A percentile compares a stretch with the other conserved stretches of the same genome.
These are phyloP conservation scores for Suillus luteus DNA, from an alignment of 768 basidiomycete species.

Conservation along the genomic window DNA sequence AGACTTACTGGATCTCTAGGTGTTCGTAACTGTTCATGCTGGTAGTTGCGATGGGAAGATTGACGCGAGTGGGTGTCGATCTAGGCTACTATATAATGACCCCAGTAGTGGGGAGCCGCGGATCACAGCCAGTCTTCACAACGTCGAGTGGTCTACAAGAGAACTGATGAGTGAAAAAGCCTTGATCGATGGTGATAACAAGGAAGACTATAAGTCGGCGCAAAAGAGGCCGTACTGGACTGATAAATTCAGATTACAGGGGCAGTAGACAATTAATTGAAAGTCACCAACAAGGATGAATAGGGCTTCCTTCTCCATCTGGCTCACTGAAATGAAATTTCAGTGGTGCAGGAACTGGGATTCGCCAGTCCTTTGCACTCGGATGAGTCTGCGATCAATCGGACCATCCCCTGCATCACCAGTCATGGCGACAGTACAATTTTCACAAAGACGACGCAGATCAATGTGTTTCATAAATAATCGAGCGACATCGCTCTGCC, in stretches of 20 bases:
- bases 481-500: too few relatives aligned
- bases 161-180: conserved; percentile 2
- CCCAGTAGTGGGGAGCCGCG: neutral
- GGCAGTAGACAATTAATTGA: neutral
- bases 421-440: too few relatives aligned
- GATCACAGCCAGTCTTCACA: conserved; percentile 1
- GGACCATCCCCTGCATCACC: neutral
- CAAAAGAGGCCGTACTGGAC: neutral
- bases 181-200: conserved; percentile 5
- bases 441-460: too few relatives aligned
- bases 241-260: conserved; percentile 7
- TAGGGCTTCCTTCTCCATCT: neutral
- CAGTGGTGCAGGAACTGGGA: conserved; percentile 1
- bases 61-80: neutral
- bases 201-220: conserved; percentile 1
- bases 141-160: conserved; percentile 4
- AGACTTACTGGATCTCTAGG: conserved; percentile 1
- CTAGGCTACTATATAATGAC: neutral
- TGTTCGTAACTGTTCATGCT: conserved; percentile 3
- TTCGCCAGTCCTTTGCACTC: neutral
- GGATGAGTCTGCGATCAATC: neutral
- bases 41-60: conserved; percentile 2
- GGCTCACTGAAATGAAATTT: neutral
- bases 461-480: too few relatives aligned
- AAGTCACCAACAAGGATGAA: neutral